Evolutionary conservation across 2,329 filamentous ascomycete species (phyloP).

Genomic region (Aspergillus fijiensis): DNA sequence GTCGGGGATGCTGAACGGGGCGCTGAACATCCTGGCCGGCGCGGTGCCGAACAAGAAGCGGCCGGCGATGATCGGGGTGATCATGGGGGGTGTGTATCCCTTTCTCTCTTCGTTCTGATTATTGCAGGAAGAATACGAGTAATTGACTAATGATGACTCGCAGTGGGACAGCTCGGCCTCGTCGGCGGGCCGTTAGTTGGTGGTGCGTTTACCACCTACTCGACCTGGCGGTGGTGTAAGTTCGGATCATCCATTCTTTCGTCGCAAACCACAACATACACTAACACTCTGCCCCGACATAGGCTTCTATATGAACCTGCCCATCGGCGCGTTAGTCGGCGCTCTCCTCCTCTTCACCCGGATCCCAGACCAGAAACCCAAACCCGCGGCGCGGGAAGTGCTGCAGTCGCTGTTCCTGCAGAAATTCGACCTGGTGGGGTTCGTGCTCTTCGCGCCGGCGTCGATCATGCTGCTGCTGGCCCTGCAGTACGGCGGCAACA

Average conservation of each 20-base stretch:
- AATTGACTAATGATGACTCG: neutral
- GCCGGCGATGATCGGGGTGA: conserved; percentile 8
- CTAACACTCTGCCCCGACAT: conserved; percentile 8
- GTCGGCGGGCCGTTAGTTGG: conserved; percentile 41
- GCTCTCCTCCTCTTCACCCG: conserved; percentile 27
- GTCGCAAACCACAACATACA: conserved; percentile 29
- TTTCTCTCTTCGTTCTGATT: no score
- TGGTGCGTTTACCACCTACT: conserved; percentile 41
- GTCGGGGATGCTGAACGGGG: conserved; percentile 12
- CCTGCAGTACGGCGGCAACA: conserved; percentile 57
- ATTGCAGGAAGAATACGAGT: no score
- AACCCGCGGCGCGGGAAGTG: neutral
- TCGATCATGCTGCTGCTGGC: conserved; percentile 57
- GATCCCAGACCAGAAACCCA: conserved; percentile 12
- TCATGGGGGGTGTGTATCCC: conserved; percentile 18
- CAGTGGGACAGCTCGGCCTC: conserved; percentile 2
- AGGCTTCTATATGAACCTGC: conserved; percentile 55
- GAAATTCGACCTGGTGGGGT: conserved; percentile 53
- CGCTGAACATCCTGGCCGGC: conserved; percentile 10
- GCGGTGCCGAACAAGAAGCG: conserved; percentile 8
- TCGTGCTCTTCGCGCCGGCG: conserved; percentile 52
- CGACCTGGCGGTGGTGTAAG: conserved; percentile 27
- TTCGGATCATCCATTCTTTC: neutral
- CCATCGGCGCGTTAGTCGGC: conserved; percentile 36
- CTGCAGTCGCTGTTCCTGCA: conserved; percentile 12